Evolutionary conservation across 768 basidiomycete genomes (phyloP).

Genomic region (Gymnopilus junonius): DNA sequence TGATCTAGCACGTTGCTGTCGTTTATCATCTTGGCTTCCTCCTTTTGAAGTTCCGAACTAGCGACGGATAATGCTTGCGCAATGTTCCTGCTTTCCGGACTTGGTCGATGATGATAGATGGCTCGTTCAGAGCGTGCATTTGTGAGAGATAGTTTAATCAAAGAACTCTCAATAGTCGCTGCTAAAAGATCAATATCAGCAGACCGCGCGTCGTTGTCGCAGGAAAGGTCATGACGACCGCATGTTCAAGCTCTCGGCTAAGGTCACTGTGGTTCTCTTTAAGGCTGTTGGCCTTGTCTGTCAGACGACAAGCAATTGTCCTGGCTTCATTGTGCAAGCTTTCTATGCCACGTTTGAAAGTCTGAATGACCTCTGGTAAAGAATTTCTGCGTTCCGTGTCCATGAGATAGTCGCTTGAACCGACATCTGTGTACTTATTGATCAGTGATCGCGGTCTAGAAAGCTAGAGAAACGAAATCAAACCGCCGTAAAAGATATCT

Average conservation of each 20-base stretch:
- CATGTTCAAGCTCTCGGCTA: slow-evolving; percentile 13
- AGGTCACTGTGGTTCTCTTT: slow-evolving; percentile 16
- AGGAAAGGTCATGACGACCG: slow-evolving; percentile 21
- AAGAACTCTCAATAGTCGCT: slow-evolving; percentile 48
- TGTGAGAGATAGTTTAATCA: slow-evolving; percentile 53
- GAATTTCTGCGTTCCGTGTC: not conserved
- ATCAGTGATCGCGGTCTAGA: not conserved
- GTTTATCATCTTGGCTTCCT: slow-evolving; percentile 38
- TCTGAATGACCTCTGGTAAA: slow-evolving; percentile 15
- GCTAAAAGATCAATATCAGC: slow-evolving; percentile 45
- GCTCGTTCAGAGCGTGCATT: slow-evolving; percentile 40
- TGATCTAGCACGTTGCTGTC: slow-evolving; percentile 42
- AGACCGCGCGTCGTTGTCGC: slow-evolving; percentile 29
- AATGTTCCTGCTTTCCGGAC: slow-evolving; percentile 27
- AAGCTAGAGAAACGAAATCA: not conserved
- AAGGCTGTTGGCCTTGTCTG: not conserved
- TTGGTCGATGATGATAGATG: slow-evolving; percentile 41
- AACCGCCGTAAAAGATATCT: slow-evolving; percentile 27
- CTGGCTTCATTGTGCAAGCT: slow-evolving; percentile 6
- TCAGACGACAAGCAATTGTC: not conserved
- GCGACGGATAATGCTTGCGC: slow-evolving; percentile 36
- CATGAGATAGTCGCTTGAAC: not conserved
- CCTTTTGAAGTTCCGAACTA: slow-evolving; percentile 35
- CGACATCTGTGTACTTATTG: not conserved
- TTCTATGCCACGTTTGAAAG: slow-evolving; percentile 6